phyloP scores from a whole-genome alignment of 2,329 filamentous ascomycete species.

The Neonectria faginata region DNA sequence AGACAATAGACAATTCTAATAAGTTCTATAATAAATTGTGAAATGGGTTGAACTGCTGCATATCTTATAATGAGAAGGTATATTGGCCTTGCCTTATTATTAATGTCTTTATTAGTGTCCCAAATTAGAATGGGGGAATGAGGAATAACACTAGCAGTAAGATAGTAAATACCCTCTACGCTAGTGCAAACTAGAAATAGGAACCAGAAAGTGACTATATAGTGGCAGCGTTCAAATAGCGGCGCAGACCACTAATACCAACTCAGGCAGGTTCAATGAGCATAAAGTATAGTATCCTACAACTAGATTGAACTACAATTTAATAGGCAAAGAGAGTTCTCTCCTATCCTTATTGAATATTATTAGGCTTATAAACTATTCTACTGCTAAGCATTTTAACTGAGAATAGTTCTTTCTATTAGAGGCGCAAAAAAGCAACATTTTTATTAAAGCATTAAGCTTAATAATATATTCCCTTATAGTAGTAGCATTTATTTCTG shows the following conservation, averaged over 20 bases:
- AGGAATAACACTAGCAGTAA: not conserved
- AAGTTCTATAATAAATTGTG: not conserved
- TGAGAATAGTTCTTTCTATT: conserved; percentile 4
- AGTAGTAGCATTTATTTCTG: not conserved
- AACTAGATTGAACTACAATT: conserved; percentile 4
- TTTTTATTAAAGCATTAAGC: conserved; percentile 3
- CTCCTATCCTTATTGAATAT: not conserved
- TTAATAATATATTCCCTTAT: not conserved
- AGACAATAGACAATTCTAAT: not conserved
- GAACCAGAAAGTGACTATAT: not conserved
- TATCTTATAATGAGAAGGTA: not conserved
- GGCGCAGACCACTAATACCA: not conserved
- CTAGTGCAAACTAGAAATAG: not conserved
- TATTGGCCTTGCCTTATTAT: not conserved
- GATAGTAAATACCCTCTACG: not conserved
- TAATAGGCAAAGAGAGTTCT: not conserved
- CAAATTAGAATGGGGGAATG: not conserved
- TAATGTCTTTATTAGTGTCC: not conserved
- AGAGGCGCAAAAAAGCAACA: not conserved
- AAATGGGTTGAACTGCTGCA: not conserved
- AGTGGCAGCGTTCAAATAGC: not conserved
- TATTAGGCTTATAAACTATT: conserved; percentile 4
- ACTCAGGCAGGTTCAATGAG: not conserved
- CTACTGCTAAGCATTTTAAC: not conserved
- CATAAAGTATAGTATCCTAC: not conserved